Percentiles rank a stretch among this genome's conserved stretches.
These are phyloP conservation scores for Boeremia lycopersici DNA, from an alignment of 2,329 filamentous ascomycete genomes.

Conservation along the genomic window DNA sequence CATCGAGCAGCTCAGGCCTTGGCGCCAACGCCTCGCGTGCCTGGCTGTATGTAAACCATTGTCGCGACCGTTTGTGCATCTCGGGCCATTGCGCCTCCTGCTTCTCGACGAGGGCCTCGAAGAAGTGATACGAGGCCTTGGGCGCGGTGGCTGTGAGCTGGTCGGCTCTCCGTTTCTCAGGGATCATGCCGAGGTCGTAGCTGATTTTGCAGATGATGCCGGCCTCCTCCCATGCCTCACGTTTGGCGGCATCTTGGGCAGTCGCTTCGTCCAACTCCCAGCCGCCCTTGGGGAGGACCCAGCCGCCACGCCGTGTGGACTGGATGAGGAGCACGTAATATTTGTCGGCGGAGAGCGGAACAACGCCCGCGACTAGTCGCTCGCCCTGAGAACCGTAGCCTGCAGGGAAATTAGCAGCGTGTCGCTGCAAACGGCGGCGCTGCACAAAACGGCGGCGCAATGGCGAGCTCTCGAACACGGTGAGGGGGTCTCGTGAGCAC, in stretches of 20 bases:
- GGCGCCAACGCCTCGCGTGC: constrained; percentile 77
- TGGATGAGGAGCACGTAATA: constrained; percentile 91
- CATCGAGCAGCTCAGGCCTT: constrained; percentile 86
- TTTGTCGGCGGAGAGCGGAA: constrained; percentile 85
- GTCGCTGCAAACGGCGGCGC: constrained; percentile 5
- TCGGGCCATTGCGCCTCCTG: constrained; percentile 93
- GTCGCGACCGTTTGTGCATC: constrained; percentile 84
- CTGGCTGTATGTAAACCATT: constrained; percentile 86
- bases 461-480: constrained; percentile 15
- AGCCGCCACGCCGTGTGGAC: constrained; percentile 86
- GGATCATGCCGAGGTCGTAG: constrained; percentile 83
- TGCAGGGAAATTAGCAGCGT: constrained; percentile 50
- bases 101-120: constrained; percentile 83
- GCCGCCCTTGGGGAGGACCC: constrained; percentile 96
- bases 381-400: constrained; percentile 93
- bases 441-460: constrained; percentile 1
- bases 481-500: constrained; percentile 25
- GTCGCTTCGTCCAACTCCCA: constrained; percentile 96
- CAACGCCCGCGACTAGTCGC: constrained; percentile 91
- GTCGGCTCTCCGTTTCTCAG: constrained; percentile 71
- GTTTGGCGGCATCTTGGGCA: constrained; percentile 77
- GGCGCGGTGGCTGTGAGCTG: constrained; percentile 66
- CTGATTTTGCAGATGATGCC: constrained; percentile 86
- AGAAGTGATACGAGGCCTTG: constrained; percentile 80
- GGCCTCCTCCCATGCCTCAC: constrained; percentile 98